Conservation (phyloP, 352 stramenopile genomes). For the Globisporangium lucens region DNA sequence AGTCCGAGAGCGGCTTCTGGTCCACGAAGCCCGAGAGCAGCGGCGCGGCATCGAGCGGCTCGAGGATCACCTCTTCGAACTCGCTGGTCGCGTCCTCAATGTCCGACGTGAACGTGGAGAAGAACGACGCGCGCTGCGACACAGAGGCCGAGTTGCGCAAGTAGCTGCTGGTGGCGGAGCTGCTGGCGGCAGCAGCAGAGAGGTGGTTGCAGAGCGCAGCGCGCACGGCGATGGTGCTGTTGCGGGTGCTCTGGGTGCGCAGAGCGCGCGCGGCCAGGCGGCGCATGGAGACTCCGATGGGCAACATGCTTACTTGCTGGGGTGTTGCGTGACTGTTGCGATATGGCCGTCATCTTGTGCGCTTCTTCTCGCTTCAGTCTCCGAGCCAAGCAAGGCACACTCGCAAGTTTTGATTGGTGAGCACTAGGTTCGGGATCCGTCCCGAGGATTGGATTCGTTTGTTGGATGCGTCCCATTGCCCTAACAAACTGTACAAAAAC, state of each 20-base stretch:
- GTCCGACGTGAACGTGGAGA: conserved; percentile 23
- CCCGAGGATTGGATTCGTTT: conserved; percentile 11
- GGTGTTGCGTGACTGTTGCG: conserved; percentile 16
- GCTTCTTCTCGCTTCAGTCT: conserved; percentile 2
- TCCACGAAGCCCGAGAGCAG: conserved; percentile 53
- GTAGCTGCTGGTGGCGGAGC: conserved; percentile 48
- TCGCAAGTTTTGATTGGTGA: conserved; percentile 15
- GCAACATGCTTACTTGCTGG: conserved; percentile 24
- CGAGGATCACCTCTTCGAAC: conserved; percentile 39
- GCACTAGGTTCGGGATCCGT: conserved; percentile 14
- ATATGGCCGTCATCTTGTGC: conserved; percentile 1
- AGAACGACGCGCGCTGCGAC: conserved; percentile 5
- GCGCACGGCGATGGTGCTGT: conserved; percentile 2
- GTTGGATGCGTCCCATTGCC: not conserved
- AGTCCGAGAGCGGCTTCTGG: conserved; percentile 71
- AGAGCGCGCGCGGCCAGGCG: conserved; percentile 20
- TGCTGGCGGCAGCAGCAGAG: conserved; percentile 40
- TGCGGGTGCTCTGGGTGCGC: conserved; percentile 4
- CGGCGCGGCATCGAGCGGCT: conserved; percentile 25
- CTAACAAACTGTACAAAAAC: no score
- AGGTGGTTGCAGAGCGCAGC: conserved; percentile 16
- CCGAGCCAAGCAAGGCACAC: not conserved
- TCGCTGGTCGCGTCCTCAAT: conserved; percentile 14
- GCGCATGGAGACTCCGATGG: conserved; percentile 27
- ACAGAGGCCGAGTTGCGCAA: conserved; percentile 56